Conservation (phyloP, 2,329 filamentous ascomycete species). For the Paradendryphiella salina region DNA sequence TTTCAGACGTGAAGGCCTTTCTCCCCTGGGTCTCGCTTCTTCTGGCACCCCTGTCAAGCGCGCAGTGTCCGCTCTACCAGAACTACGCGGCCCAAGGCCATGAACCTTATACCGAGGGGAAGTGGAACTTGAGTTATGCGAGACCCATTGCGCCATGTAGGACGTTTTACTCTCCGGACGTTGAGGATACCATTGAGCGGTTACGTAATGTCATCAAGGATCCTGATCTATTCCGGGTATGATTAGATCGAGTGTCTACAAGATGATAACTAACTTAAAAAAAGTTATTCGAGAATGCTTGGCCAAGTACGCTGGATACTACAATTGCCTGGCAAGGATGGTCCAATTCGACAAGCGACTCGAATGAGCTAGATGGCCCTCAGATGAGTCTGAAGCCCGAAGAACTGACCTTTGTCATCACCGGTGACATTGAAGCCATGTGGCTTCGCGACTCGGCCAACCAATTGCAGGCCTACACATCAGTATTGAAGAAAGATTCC, state of each 20-base stretch:
- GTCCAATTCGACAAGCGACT: slow-evolving; percentile 50
- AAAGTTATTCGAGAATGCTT: slow-evolving; percentile 68
- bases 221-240: slow-evolving; percentile 62
- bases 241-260: background rate
- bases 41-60: slow-evolving; percentile 20
- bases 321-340: slow-evolving; percentile 69
- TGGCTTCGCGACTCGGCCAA: slow-evolving; percentile 63
- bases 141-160: slow-evolving; percentile 51
- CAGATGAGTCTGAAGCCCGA: slow-evolving; percentile 11
- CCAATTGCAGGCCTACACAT: slow-evolving; percentile 70
- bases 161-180: slow-evolving; percentile 49
- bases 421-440: slow-evolving; percentile 61
- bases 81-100: slow-evolving; percentile 48
- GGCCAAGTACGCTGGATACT: slow-evolving; percentile 76
- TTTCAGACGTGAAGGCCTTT: background rate
- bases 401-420: slow-evolving; percentile 64
- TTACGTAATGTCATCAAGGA: slow-evolving; percentile 48
- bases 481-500: slow-evolving; percentile 57
- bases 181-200: slow-evolving; percentile 47
- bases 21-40: slow-evolving; percentile 15
- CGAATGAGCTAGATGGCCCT: slow-evolving; percentile 1
- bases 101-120: slow-evolving; percentile 48
- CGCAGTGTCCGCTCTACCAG: slow-evolving; percentile 51
- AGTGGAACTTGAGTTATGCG: slow-evolving; percentile 51
- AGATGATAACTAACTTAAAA: background rate